phyloP scores from a whole-genome alignment of 1,139 yeast genomes.

The Pichia cactophila region DNA sequence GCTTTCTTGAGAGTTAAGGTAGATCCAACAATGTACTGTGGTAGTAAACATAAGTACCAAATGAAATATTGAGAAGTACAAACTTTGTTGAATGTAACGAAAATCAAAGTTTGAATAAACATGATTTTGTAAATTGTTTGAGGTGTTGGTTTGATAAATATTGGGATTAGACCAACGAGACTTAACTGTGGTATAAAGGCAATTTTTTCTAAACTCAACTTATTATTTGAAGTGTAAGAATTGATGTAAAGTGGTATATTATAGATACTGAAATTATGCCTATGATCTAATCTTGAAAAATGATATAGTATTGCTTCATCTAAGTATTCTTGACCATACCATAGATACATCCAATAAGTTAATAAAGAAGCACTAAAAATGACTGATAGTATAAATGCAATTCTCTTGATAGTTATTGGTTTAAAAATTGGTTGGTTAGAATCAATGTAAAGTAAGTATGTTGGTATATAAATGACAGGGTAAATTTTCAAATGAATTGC shows the following conservation, averaged over 20 bases:
- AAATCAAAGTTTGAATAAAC: constrained; percentile 84
- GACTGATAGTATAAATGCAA: constrained; percentile 38
- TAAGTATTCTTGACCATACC: constrained; percentile 73
- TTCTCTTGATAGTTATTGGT: constrained; percentile 38
- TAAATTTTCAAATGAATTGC: constrained; percentile 87
- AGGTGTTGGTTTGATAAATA: constrained; percentile 26
- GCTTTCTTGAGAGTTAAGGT: constrained; percentile 21
- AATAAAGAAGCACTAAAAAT: constrained; percentile 38
- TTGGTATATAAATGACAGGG: constrained; percentile 75
- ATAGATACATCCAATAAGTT: constrained; percentile 51
- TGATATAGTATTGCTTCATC: constrained; percentile 79
- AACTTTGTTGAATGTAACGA: constrained; percentile 88
- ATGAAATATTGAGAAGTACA: constrained; percentile 91
- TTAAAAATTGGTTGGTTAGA: constrained; percentile 29
- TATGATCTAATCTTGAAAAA: constrained; percentile 74
- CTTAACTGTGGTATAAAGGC: constrained; percentile 82
- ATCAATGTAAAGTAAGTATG: constrained; percentile 34
- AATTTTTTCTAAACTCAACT: constrained; percentile 32
- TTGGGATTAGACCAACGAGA: constrained; percentile 54
- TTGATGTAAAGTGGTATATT: constrained; percentile 66
- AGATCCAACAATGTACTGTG: constrained; percentile 54
- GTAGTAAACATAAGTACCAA: constrained; percentile 84
- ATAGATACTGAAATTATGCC: constrained; percentile 90
- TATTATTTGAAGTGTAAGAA: constrained; percentile 31
- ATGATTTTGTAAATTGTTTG: constrained; percentile 45